Conservation (phyloP, 1,284 basidiomycete genomes). For the Anthracocystis panici-leucophaei region DNA sequence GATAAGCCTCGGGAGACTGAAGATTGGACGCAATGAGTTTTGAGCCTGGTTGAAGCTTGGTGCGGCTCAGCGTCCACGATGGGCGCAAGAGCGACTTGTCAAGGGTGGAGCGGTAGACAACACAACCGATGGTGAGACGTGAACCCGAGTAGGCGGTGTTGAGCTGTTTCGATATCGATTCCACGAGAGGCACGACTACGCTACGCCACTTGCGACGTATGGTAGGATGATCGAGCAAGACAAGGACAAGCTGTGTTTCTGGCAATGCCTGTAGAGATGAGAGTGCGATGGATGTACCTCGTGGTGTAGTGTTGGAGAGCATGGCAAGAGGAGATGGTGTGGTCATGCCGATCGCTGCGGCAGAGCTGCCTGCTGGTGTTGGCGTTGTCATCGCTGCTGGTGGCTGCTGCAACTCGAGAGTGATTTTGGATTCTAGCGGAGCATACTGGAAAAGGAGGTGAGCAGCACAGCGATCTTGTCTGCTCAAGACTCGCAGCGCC, state of each 20-base stretch:
- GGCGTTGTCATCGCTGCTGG: slow-evolving; percentile 34
- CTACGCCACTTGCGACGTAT: slow-evolving; percentile 35
- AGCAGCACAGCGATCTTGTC: neutral
- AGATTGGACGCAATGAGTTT: slow-evolving; percentile 39
- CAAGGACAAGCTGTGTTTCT: slow-evolving; percentile 44
- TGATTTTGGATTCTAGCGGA: slow-evolving; percentile 1
- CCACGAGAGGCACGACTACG: slow-evolving; percentile 38
- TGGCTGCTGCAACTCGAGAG: neutral
- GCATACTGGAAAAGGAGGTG: neutral
- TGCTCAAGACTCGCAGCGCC: neutral
- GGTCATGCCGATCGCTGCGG: slow-evolving; percentile 22
- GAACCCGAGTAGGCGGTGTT: slow-evolving; percentile 35
- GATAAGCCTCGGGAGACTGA: slow-evolving; percentile 17
- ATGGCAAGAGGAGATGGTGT: slow-evolving; percentile 44
- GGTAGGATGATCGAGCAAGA: slow-evolving; percentile 44
- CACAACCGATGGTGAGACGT: slow-evolving; percentile 35
- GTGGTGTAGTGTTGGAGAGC: slow-evolving; percentile 33
- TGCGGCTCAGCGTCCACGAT: slow-evolving; percentile 25
- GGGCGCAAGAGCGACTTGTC: slow-evolving; percentile 43
- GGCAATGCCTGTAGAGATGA: slow-evolving; percentile 37
- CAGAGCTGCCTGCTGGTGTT: slow-evolving; percentile 33
- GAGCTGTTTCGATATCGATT: slow-evolving; percentile 38
- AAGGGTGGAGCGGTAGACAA: slow-evolving; percentile 34
- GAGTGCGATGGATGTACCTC: slow-evolving; percentile 30
- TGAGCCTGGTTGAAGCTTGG: slow-evolving; percentile 25